Conservation (phyloP, 2,329 filamentous ascomycete genomes). For the Penicillium corylophilum region DNA sequence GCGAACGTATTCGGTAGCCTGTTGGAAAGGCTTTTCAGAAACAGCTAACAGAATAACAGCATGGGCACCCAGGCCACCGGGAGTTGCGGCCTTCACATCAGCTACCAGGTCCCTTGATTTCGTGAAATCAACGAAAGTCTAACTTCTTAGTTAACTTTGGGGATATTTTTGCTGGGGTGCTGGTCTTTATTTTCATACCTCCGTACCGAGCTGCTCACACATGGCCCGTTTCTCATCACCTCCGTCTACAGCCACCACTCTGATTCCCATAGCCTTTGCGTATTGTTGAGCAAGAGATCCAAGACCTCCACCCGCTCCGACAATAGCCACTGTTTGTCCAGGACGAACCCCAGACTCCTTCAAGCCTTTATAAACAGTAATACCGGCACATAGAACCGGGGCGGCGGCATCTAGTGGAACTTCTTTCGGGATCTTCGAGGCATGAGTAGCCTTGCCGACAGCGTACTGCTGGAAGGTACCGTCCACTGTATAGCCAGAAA, state of each 20-base stretch:
- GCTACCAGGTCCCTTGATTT: conserved; percentile 71
- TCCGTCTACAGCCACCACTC: conserved; percentile 76
- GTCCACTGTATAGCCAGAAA: conserved; percentile 89
- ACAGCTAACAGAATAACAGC: conserved; percentile 82
- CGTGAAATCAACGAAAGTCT: conserved; percentile 72
- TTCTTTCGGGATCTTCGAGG: conserved; percentile 76
- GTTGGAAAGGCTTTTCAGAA: conserved; percentile 86
- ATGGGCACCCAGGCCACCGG: conserved; percentile 68
- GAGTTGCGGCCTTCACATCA: conserved; percentile 76
- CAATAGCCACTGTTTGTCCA: conserved; percentile 77
- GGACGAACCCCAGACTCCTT: conserved; percentile 76
- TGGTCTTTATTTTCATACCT: conserved; percentile 29
- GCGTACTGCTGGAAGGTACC: conserved; percentile 91
- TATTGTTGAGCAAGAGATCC: conserved; percentile 82
- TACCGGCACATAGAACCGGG: conserved; percentile 78
- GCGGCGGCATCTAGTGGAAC: conserved; percentile 73
- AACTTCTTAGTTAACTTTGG: not conserved
- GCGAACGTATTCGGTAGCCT: conserved; percentile 81
- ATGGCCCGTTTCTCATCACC: conserved; percentile 76
- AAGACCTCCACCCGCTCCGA: conserved; percentile 82
- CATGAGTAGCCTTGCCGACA: conserved; percentile 80
- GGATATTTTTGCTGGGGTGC: no score
- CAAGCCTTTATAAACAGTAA: conserved; percentile 85
- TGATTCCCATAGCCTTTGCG: conserved; percentile 83
- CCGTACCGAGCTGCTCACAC: conserved; percentile 65